A percentile compares a stretch with the other conserved stretches of the same genome.
Evolutionary conservation across 2,329 filamentous ascomycete species (phyloP).

Genomic region (Madurella fahalii): DNA sequence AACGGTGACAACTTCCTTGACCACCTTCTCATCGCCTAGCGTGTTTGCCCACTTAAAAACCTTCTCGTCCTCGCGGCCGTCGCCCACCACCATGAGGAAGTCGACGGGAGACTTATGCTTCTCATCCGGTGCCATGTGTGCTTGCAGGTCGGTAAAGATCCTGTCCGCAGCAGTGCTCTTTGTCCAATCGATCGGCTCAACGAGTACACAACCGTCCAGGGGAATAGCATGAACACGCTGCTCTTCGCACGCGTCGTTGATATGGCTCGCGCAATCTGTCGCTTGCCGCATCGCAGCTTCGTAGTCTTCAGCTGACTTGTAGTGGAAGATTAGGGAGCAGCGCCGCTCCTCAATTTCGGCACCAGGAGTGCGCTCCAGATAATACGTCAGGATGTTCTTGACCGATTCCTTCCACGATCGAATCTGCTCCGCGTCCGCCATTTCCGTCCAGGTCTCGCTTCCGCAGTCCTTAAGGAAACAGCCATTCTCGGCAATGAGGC

Average conservation of each 20-base stretch:
- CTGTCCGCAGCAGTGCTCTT: conserved; percentile 78
- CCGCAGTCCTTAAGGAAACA: conserved; percentile 77
- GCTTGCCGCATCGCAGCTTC: conserved; percentile 73
- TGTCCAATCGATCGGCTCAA: conserved; percentile 82
- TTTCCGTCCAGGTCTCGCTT: conserved; percentile 67
- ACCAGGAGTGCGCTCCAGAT: conserved; percentile 82
- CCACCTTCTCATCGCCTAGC: conserved; percentile 53
- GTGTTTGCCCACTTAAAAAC: conserved; percentile 93
- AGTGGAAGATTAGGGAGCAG: conserved; percentile 88
- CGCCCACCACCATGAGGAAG: conserved; percentile 85
- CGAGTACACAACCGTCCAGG: conserved; percentile 72
- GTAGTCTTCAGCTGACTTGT: conserved; percentile 74
- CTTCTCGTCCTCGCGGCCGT: conserved; percentile 88
- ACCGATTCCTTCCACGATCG: conserved; percentile 80
- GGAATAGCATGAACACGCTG: conserved; percentile 82
- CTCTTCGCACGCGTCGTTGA: conserved; percentile 86
- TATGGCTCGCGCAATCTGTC: conserved; percentile 86
- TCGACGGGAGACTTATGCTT: conserved; percentile 54
- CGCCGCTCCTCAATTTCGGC: conserved; percentile 87
- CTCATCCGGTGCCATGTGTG: conserved; percentile 33
- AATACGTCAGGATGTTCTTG: conserved; percentile 79
- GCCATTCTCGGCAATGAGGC: conserved; percentile 91
- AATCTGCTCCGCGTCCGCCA: conserved; percentile 68
- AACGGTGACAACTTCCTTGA: conserved; percentile 75
- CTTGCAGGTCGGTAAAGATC: conserved; percentile 60